Conservation (phyloP, 2,329 filamentous ascomycete genomes). For the Nannizzia gypsea region DNA sequence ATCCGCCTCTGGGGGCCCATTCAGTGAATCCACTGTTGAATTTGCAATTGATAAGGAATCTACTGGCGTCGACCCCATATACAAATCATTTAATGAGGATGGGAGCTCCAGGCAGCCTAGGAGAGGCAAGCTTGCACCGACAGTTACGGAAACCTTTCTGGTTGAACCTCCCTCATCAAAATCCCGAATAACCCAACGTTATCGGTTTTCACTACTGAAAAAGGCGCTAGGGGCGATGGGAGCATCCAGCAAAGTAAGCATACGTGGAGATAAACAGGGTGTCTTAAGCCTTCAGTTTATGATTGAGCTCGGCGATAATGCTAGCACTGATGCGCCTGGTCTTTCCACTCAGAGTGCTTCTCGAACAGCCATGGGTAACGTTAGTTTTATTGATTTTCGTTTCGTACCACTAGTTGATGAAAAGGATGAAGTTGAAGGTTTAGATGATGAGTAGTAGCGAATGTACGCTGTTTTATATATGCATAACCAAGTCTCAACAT, state of each 20-base stretch:
- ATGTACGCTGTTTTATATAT: not conserved
- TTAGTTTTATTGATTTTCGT: constrained; percentile 38
- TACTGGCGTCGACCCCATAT: constrained; percentile 18
- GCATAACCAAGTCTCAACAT: too few relatives aligned
- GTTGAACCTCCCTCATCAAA: constrained; percentile 46
- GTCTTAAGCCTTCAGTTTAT: constrained; percentile 93
- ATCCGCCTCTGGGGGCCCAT: constrained; percentile 48
- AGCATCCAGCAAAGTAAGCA: constrained; percentile 79
- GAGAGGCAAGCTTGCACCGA: constrained; percentile 29
- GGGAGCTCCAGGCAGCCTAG: constrained; percentile 25
- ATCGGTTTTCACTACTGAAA: constrained; percentile 78
- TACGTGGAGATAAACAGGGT: constrained; percentile 76
- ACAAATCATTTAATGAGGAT: constrained; percentile 28
- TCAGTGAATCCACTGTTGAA: constrained; percentile 50
- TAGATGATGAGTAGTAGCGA: not conserved
- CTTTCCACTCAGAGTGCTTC: constrained; percentile 14
- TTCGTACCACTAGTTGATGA: constrained; percentile 37
- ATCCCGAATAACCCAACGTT: constrained; percentile 61
- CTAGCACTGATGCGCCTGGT: constrained; percentile 15
- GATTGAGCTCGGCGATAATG: constrained; percentile 66
- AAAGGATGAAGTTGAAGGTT: constrained; percentile 23
- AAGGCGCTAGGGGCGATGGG: constrained; percentile 87
- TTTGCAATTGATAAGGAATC: constrained; percentile 41
- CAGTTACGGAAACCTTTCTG: constrained; percentile 41
- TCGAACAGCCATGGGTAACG: constrained; percentile 20